Evolutionary conservation across 352 stramenopile species (phyloP).

Genomic region (Ophiocytium majus): DNA sequence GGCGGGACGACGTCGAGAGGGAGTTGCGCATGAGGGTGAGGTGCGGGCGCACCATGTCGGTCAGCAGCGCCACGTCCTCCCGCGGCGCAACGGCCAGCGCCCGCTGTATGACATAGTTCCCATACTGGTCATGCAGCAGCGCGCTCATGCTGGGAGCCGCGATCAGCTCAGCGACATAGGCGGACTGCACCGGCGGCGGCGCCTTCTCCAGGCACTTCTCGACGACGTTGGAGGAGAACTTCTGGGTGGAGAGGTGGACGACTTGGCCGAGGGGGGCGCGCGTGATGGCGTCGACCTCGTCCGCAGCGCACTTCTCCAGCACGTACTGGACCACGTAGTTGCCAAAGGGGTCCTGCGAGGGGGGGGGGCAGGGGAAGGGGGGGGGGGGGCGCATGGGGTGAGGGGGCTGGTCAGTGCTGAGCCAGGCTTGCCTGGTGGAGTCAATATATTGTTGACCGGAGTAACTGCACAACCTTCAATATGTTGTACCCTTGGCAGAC

Average conservation of each 20-base stretch:
- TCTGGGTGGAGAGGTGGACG: conserved; percentile 92
- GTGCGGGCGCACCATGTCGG: conserved; percentile 93
- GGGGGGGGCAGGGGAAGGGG: not conserved
- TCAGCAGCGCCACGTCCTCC: conserved; percentile 84
- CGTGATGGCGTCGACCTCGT: conserved; percentile 75
- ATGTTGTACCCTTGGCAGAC: too few species aligned
- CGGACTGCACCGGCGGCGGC: conserved; percentile 66
- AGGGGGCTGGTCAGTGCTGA: too few species aligned
- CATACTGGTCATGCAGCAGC: conserved; percentile 87
- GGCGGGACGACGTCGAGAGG: conserved; percentile 73
- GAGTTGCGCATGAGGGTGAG: conserved; percentile 88
- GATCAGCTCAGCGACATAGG: conserved; percentile 68
- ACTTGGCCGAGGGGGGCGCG: conserved; percentile 70
- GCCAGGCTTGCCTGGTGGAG: too few species aligned
- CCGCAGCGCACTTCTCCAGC: conserved; percentile 77
- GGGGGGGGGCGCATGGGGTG: too few species aligned
- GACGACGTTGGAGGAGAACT: conserved; percentile 98
- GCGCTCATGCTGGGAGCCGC: conserved; percentile 50
- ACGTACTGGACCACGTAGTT: conserved; percentile 95
- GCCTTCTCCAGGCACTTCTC: conserved; percentile 96
- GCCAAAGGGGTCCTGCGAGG: conserved; percentile 80
- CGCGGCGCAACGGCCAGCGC: conserved; percentile 89
- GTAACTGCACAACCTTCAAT: too few species aligned
- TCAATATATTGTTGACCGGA: too few species aligned
- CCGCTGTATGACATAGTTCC: conserved; percentile 97